phyloP scores from a whole-genome alignment of 306 rosid species.

The Casuarina cunninghamiana region DNA sequence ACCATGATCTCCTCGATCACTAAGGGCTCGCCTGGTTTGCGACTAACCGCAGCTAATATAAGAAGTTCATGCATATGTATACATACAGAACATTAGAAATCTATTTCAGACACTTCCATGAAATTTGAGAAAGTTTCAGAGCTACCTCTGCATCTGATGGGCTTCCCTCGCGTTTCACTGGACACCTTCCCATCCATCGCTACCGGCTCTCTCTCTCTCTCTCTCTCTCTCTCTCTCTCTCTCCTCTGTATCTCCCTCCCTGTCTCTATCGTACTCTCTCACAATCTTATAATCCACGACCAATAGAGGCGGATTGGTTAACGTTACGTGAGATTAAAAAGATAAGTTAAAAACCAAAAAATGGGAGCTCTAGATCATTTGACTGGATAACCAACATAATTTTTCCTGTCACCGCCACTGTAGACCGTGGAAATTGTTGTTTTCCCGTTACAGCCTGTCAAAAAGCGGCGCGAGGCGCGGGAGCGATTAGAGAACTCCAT shows the following conservation, averaged over 20 bases:
- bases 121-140: not conserved
- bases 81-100: not conserved
- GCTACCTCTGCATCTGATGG: slow-evolving; percentile 69
- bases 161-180: slow-evolving; percentile 41
- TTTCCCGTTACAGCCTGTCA: too few relatives aligned
- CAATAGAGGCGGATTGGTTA: too few relatives aligned
- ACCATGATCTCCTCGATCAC: slow-evolving; percentile 68
- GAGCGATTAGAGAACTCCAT: too few relatives aligned
- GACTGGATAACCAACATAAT: too few relatives aligned
- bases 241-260: not conserved
- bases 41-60: slow-evolving; percentile 63
- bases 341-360: too few relatives aligned
- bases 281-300: too few relatives aligned
- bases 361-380: too few relatives aligned
- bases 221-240: not conserved
- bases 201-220: not conserved
- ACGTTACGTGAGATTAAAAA: too few relatives aligned
- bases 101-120: not conserved
- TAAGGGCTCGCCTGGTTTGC: slow-evolving; percentile 62
- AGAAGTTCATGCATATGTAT: not conserved
- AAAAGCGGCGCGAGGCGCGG: too few relatives aligned
- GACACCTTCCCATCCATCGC: slow-evolving; percentile 47
- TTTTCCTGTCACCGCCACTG: too few relatives aligned
- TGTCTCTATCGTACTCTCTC: not conserved
- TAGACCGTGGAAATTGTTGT: too few relatives aligned